Conservation (phyloP, 2,329 filamentous ascomycete species). For the Cercospora janseana region DNA sequence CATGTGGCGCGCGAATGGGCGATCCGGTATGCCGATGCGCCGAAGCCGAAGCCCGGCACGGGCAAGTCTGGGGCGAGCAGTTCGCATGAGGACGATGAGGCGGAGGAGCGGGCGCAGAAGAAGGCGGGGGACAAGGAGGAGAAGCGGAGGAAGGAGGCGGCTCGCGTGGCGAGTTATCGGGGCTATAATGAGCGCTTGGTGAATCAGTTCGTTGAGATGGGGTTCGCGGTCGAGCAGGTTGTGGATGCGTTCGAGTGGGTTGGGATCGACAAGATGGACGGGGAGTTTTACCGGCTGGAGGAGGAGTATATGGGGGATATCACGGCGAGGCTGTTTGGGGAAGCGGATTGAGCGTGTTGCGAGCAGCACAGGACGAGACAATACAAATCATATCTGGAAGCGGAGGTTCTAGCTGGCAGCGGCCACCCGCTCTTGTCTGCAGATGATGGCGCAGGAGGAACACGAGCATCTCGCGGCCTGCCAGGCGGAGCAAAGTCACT, state of each 20-base stretch:
- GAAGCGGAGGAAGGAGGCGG: constrained; percentile 54
- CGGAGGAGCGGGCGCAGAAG: constrained; percentile 46
- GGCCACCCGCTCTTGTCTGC: too few relatives aligned
- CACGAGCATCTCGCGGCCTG: too few relatives aligned
- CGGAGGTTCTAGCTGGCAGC: too few relatives aligned
- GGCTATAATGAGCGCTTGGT: constrained; percentile 85
- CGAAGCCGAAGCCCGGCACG: constrained; percentile 56
- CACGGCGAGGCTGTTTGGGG: constrained; percentile 78
- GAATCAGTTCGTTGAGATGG: constrained; percentile 83
- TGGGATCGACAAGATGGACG: constrained; percentile 74
- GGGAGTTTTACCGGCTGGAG: constrained; percentile 80
- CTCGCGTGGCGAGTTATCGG: constrained; percentile 61
- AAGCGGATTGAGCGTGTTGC: constrained; percentile 46
- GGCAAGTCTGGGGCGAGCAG: constrained; percentile 31
- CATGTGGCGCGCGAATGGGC: constrained; percentile 88
- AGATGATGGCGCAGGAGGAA: too few relatives aligned
- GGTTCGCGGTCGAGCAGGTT: constrained; percentile 83
- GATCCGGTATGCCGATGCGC: constrained; percentile 75
- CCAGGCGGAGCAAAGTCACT: too few relatives aligned
- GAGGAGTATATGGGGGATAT: constrained; percentile 89
- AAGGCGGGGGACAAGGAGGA: constrained; percentile 54
- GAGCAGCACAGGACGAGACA: too few relatives aligned
- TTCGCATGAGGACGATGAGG: constrained; percentile 25
- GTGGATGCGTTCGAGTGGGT: constrained; percentile 79
- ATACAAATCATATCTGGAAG: too few relatives aligned